A percentile compares a stretch with the other conserved stretches of the same genome.
Evolutionary conservation across 1,139 yeast species (phyloP).

Genomic region (Ogataea hybrid): DNA sequence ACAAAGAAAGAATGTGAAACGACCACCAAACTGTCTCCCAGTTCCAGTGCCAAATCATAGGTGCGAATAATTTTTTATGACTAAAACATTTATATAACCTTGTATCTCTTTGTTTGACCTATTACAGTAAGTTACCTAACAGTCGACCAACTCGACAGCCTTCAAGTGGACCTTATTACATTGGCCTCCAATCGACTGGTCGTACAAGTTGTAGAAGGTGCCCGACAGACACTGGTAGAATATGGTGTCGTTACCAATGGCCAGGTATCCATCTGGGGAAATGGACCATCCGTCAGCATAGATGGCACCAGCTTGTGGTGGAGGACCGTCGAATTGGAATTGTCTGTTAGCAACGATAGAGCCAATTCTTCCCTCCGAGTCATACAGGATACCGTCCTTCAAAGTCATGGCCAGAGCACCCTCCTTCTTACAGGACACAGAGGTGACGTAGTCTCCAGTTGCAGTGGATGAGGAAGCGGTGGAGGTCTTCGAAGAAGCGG

Average conservation of each 20-base stretch:
- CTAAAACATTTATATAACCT: neutral
- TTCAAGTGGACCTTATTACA: slow-evolving; percentile 63
- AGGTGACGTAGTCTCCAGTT: slow-evolving; percentile 35
- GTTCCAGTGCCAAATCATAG: neutral
- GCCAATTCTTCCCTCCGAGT: slow-evolving; percentile 68
- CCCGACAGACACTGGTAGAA: slow-evolving; percentile 83
- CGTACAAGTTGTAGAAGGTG: slow-evolving; percentile 78
- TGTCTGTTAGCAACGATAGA: slow-evolving; percentile 82
- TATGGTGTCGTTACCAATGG: slow-evolving; percentile 57
- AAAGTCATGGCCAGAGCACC: slow-evolving; percentile 58
- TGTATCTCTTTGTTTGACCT: neutral
- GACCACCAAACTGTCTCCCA: slow-evolving; percentile 35
- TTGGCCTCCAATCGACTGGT: slow-evolving; percentile 62
- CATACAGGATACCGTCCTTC: slow-evolving; percentile 53
- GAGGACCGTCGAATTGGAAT: slow-evolving; percentile 88
- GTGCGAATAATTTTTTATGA: neutral
- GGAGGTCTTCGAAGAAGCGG: slow-evolving; percentile 28
- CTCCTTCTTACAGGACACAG: slow-evolving; percentile 48
- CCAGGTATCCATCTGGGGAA: slow-evolving; percentile 61
- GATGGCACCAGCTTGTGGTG: slow-evolving; percentile 86
- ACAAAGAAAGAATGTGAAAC: slow-evolving; percentile 6
- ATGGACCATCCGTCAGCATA: slow-evolving; percentile 84
- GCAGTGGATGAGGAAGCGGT: slow-evolving; percentile 33
- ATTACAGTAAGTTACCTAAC: slow-evolving; percentile 38
- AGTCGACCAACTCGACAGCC: slow-evolving; percentile 58